A percentile compares a stretch with the other conserved stretches of the same genome.
These are phyloP conservation scores for Triticum monococcum DNA, from an alignment of 176 grass and related monocot species.

Conservation along the genomic window DNA sequence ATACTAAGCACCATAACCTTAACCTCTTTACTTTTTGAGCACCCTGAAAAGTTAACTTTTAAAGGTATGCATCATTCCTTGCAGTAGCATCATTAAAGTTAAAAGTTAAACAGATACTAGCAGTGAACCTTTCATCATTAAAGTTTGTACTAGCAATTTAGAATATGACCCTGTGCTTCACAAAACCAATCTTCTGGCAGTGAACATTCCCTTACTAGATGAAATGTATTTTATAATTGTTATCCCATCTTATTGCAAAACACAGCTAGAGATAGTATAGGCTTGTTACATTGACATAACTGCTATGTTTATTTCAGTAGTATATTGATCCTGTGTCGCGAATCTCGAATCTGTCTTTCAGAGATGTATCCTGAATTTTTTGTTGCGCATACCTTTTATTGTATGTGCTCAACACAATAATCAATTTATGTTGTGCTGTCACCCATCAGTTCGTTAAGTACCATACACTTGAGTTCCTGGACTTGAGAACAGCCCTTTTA, in stretches of 20 bases:
- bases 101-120: not conserved
- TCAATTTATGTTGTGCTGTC: not conserved
- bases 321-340: not conserved
- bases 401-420: not conserved
- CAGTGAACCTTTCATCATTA: too few relatives aligned
- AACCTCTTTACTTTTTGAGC: slow-evolving; percentile 4
- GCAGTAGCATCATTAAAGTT: not conserved
- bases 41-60: not conserved
- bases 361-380: not conserved
- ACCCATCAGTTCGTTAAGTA: not conserved
- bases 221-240: not conserved
- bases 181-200: not conserved
- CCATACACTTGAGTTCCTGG: not conserved
- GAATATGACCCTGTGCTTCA: not conserved
- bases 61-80: not conserved
- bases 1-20: slow-evolving; percentile 8
- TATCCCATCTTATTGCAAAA: not conserved
- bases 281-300: not conserved
- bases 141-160: not conserved
- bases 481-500: not conserved
- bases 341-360: not conserved
- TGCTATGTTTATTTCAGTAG: not conserved
- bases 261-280: not conserved
- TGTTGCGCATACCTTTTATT: not conserved
- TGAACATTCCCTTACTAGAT: not conserved